A percentile compares a stretch with the other conserved stretches of the same genome.
These are phyloP conservation scores for Tolypocladium inflatum DNA, from an alignment of 2,329 filamentous ascomycete species.

Conservation along the genomic window DNA sequence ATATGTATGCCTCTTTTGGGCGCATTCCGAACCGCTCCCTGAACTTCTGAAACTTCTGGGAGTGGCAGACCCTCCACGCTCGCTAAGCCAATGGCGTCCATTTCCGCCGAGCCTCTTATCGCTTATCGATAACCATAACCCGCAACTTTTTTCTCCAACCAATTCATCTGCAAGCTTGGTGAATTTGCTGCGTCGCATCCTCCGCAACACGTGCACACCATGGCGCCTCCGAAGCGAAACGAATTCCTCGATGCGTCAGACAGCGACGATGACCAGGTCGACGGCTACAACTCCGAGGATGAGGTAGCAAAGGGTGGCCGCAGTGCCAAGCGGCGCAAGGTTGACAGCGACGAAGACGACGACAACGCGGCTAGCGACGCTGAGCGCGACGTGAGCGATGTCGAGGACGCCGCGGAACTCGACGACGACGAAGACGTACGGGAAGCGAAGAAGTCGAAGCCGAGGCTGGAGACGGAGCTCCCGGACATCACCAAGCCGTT, in stretches of 20 bases:
- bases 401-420: constrained; percentile 12
- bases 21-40: neutral
- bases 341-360: constrained; percentile 30
- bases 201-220: constrained; percentile 18
- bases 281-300: constrained; percentile 59
- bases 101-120: neutral
- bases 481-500: constrained; percentile 44
- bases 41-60: neutral
- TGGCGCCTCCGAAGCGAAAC: constrained; percentile 63
- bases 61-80: neutral
- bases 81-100: neutral
- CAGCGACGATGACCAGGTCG: constrained; percentile 48
- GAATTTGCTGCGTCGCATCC: neutral
- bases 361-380: constrained; percentile 25
- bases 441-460: constrained; percentile 8
- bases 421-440: constrained; percentile 11
- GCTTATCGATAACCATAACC: neutral
- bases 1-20: neutral
- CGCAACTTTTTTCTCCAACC: neutral
- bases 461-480: constrained; percentile 24
- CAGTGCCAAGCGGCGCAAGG: constrained; percentile 54
- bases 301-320: constrained; percentile 57
- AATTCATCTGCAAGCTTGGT: neutral
- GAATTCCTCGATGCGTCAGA: constrained; percentile 55
- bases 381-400: constrained; percentile 20